Evolutionary conservation across 768 basidiomycete species (phyloP).

Genomic region (Erythrobasidium yunnanense): DNA sequence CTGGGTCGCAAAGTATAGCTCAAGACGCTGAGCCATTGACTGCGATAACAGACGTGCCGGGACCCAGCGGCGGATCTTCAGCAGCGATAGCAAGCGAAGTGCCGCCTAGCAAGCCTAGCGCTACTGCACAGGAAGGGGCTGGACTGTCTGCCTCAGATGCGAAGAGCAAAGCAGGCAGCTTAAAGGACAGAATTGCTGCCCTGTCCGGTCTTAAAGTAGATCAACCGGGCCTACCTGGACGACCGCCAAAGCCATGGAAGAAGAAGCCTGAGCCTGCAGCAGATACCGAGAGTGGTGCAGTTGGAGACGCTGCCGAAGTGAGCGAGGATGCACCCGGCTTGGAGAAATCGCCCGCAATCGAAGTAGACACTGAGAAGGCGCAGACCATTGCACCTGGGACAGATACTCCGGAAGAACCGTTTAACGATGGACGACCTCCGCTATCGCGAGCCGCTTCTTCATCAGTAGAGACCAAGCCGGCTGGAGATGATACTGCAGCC

Average conservation of each 20-base stretch:
- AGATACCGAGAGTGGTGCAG: background rate
- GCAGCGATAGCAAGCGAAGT: background rate
- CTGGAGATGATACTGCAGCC: background rate
- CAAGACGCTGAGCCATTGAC: background rate
- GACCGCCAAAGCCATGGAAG: slow-evolving; percentile 22
- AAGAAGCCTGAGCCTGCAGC: slow-evolving; percentile 12
- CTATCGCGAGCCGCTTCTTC: background rate
- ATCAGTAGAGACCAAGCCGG: background rate
- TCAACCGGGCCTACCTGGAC: slow-evolving; percentile 9
- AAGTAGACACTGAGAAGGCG: background rate
- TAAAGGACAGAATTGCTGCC: slow-evolving; percentile 12
- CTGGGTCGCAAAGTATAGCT: too few relatives aligned
- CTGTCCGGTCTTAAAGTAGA: slow-evolving; percentile 24
- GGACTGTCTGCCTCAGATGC: slow-evolving; percentile 23
- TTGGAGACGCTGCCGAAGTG: background rate
- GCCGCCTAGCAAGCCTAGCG: background rate
- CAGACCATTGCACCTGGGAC: background rate
- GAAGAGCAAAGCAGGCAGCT: slow-evolving; percentile 10
- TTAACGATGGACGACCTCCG: background rate
- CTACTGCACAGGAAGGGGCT: too few relatives aligned
- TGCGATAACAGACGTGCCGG: background rate
- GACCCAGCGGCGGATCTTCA: background rate
- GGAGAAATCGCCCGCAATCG: background rate
- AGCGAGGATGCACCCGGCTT: background rate
- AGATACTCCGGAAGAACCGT: background rate